A percentile compares a stretch with the other conserved stretches of the same genome.
These are phyloP conservation scores for Ustilago bromivora DNA, from an alignment of 1,284 basidiomycete species.

Conservation along the genomic window DNA sequence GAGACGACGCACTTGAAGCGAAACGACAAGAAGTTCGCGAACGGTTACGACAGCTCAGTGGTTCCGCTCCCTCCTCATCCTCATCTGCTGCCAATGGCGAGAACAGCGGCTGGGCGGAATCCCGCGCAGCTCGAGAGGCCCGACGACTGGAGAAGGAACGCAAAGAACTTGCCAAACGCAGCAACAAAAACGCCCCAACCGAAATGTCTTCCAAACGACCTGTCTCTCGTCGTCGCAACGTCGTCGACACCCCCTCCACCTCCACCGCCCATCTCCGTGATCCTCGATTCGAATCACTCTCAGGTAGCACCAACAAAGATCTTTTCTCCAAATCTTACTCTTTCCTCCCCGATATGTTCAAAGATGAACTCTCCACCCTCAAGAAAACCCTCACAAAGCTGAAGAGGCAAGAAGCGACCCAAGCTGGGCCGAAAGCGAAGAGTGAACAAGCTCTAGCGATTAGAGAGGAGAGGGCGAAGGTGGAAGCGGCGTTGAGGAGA, in stretches of 20 bases:
- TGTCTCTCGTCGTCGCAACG: constrained; percentile 81
- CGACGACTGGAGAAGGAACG: constrained; percentile 26
- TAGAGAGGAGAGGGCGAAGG: constrained; percentile 78
- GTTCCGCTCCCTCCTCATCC: constrained; percentile 3
- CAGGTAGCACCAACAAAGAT: constrained; percentile 78
- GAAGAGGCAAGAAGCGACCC: constrained; percentile 78
- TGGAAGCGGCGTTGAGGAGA: constrained; percentile 83
- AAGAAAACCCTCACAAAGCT: constrained; percentile 78
- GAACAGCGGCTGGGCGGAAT: constrained; percentile 18
- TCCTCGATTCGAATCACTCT: constrained; percentile 85
- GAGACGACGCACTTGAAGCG: constrained; percentile 33
- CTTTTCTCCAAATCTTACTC: constrained; percentile 82
- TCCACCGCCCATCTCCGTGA: constrained; percentile 80
- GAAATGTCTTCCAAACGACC: constrained; percentile 85
- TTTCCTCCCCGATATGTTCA: constrained; percentile 81
- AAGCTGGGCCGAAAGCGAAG: constrained; percentile 76
- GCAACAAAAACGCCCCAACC: constrained; percentile 92
- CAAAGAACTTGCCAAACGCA: constrained; percentile 73
- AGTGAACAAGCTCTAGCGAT: constrained; percentile 71
- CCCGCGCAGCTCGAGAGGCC: constrained; percentile 17
- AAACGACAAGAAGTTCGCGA: constrained; percentile 42
- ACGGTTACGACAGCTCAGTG: constrained; percentile 41
- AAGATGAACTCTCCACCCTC: constrained; percentile 78
- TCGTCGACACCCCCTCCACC: constrained; percentile 79
- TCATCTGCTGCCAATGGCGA: constrained; percentile 6